These are phyloP conservation scores for Ganoderma resinaceum DNA, from an alignment of 1,284 basidiomycete species.

Conservation along the genomic window DNA sequence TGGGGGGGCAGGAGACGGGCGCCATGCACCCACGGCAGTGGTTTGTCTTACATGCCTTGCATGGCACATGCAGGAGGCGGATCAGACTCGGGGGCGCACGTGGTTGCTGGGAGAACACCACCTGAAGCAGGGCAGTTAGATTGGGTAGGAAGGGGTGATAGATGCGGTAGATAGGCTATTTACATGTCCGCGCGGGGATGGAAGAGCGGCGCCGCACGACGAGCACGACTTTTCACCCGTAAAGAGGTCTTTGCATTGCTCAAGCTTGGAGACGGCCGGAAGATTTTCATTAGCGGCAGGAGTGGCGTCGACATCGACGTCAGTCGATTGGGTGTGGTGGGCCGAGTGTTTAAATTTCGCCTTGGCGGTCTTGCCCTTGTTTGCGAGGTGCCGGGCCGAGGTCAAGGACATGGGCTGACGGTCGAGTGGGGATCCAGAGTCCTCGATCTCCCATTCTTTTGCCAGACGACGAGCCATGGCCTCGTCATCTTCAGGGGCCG, in stretches of 20 bases:
- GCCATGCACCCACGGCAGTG: slow-evolving; percentile 58
- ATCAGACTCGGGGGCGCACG: slow-evolving; percentile 44
- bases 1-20: slow-evolving; percentile 43
- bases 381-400: background rate
- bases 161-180: background rate
- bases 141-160: background rate
- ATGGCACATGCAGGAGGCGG: slow-evolving; percentile 50
- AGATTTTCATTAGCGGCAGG: background rate
- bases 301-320: background rate
- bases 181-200: slow-evolving; percentile 32
- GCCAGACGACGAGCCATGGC: slow-evolving; percentile 49
- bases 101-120: slow-evolving; percentile 45
- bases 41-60: slow-evolving; percentile 49
- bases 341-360: slow-evolving; percentile 5
- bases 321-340: background rate
- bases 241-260: slow-evolving; percentile 26
- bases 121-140: slow-evolving; percentile 38
- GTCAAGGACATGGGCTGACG: background rate
- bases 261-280: slow-evolving; percentile 18
- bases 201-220: slow-evolving; percentile 22
- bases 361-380: slow-evolving; percentile 24
- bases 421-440: slow-evolving; percentile 13
- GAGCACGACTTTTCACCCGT: slow-evolving; percentile 22
- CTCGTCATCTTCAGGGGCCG: slow-evolving; percentile 42
- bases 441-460: slow-evolving; percentile 44